Conservation (phyloP, 2,329 filamentous ascomycete genomes). For the Emydomyces testavorans region DNA sequence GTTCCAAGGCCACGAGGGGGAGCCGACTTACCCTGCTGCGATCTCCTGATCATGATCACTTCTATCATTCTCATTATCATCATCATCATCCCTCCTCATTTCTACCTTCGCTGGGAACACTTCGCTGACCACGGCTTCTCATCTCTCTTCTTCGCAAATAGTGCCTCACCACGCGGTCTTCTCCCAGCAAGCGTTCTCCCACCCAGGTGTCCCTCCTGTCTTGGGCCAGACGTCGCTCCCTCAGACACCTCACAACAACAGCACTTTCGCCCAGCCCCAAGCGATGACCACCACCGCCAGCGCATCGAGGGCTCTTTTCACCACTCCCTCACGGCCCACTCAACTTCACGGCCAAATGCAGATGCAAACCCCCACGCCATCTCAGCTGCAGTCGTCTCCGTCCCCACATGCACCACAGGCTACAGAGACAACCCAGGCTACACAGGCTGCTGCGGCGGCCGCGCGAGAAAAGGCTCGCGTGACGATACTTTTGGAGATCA, state of each 20-base stretch:
- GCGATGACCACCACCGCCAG: slow-evolving; percentile 12
- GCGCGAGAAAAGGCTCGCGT: slow-evolving; percentile 38
- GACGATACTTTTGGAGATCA: slow-evolving; percentile 37
- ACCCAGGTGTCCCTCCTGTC: slow-evolving; percentile 8
- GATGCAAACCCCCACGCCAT: slow-evolving; percentile 3
- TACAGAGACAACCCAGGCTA: slow-evolving; percentile 10
- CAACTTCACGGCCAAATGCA: slow-evolving; percentile 2
- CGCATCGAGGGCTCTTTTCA: slow-evolving; percentile 12
- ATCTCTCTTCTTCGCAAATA: not conserved
- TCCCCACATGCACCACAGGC: slow-evolving; percentile 10
- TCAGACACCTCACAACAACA: slow-evolving; percentile 13
- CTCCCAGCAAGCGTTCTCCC: slow-evolving; percentile 11
- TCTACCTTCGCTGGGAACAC: not conserved
- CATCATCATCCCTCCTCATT: not conserved
- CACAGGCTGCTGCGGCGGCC: slow-evolving; percentile 16
- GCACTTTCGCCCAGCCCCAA: slow-evolving; percentile 11
- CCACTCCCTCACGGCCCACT: slow-evolving; percentile 13
- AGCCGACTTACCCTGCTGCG: too few relatives aligned
- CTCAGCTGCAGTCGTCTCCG: slow-evolving; percentile 10
- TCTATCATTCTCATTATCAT: not conserved
- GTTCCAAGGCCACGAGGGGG: too few relatives aligned
- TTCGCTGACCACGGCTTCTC: not conserved
- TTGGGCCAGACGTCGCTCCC: slow-evolving; percentile 18
- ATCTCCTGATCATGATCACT: too few relatives aligned
- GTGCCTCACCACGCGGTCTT: slow-evolving; percentile 10